These are phyloP conservation scores for Spergularia bocconei DNA, from an alignment of 148 eudicot genomes.

Conservation along the genomic window DNA sequence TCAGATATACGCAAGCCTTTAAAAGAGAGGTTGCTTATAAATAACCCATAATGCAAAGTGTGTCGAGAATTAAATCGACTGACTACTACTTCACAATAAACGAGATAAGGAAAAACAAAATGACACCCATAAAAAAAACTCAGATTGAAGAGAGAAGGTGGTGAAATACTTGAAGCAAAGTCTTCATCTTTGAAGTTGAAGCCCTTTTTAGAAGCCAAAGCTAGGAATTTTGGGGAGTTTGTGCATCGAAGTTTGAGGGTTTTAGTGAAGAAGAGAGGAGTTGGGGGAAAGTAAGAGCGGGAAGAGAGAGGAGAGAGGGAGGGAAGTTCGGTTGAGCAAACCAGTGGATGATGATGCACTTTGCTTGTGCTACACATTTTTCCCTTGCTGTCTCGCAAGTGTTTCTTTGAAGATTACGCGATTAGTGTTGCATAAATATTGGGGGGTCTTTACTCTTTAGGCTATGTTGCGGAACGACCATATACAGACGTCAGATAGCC, in stretches of 20 bases:
- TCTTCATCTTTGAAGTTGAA: slow-evolving; percentile 33
- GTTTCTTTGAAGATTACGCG: no score
- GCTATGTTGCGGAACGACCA: no score
- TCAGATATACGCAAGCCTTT: background rate
- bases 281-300: background rate
- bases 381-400: background rate
- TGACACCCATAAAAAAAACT: background rate
- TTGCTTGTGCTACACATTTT: slow-evolving; percentile 16
- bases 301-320: slow-evolving; percentile 5
- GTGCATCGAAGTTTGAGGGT: background rate
- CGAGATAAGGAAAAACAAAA: background rate
- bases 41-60: background rate
- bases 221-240: slow-evolving; percentile 19
- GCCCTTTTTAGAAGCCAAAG: slow-evolving; percentile 45
- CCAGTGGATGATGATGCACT: slow-evolving; percentile 7
- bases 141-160: background rate
- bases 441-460: no score
- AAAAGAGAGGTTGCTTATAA: background rate
- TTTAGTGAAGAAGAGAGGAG: background rate
- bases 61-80: background rate
- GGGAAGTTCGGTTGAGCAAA: background rate
- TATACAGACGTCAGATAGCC: no score
- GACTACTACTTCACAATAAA: background rate
- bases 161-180: slow-evolving; percentile 44
- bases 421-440: no score